Evolutionary conservation across 495 filamentous ascomycete species (phyloP), one percentile per base, ranked within the genome.

Genomic region (Tetracladium marchalianum): DNA sequence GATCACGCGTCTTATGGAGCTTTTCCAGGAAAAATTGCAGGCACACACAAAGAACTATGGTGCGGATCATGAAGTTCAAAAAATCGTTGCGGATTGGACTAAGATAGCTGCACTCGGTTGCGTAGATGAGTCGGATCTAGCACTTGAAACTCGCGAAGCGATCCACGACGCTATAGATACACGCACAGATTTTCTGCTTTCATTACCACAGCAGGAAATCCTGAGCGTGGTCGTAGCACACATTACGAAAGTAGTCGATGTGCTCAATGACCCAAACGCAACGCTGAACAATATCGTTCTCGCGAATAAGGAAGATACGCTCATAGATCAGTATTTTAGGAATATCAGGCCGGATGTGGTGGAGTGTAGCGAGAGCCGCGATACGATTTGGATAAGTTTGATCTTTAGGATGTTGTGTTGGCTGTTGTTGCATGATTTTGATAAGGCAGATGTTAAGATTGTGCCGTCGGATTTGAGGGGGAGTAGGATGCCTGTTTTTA

Each of bases 361-460:
- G 15, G 16, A 15, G 8, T 37, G 39, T 19, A 51, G 46, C 17
- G 47, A 54, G n/a, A 22, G 43, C 4, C 19, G 48, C 31, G 57
- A 66, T 42, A 58, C 55, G 2, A 66, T 70, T 31, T 73, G 70
- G 70, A 67, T 67, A 41, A 59, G 62, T 11, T 55, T 73, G n/a
- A 59, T 72, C 0, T 69, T 72, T 43, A 58, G 71, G 5, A 75
- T 73, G 71, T 52, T 75, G 31, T 73, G 68, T 53, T 73, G 71
- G 71, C 50, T 75, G 5, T 51, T 66, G 44, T 51, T 73, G 50
- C 70, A 75, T 44, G 69, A 73, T 52, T 75, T 75, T 34, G 55
- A 73, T 52, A 66, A 64, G 19, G 56, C 62, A 31, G 71, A 75
- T 35, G 58, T 66, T 10, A 66, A 68, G 58, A 59, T 70, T 7